Conservation (phyloP, 805 yeast species). For the Nakazawaea pomicola region DNA sequence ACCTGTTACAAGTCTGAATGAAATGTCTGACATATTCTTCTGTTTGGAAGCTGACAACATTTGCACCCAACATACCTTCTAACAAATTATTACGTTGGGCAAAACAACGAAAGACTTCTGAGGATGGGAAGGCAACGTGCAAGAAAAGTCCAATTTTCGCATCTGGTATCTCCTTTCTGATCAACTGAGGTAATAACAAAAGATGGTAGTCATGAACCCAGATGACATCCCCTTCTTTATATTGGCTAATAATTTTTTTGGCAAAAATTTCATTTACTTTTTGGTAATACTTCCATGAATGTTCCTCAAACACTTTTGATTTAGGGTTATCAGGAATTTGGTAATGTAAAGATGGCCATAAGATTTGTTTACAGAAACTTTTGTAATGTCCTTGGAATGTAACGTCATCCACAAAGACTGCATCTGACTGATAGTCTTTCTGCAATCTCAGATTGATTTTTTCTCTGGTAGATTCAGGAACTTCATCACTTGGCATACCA, state of each 20-base stretch:
- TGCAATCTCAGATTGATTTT: constrained; percentile 46
- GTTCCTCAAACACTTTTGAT: constrained; percentile 91
- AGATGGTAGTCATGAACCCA: constrained; percentile 97
- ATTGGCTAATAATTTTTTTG: constrained; percentile 59
- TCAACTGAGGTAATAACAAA: constrained; percentile 79
- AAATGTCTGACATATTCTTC: constrained; percentile 93
- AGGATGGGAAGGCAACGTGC: constrained; percentile 92
- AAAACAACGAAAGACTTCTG: constrained; percentile 90
- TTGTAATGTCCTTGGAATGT: constrained; percentile 88
- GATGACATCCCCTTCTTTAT: constrained; percentile 69
- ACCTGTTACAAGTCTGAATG: constrained; percentile 80
- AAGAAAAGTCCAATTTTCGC: constrained; percentile 90
- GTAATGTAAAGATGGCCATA: constrained; percentile 94
- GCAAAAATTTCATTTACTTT: constrained; percentile 76
- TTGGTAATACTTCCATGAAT: constrained; percentile 85
- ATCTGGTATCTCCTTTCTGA: constrained; percentile 66
- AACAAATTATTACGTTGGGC: constrained; percentile 79
- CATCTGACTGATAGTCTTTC: constrained; percentile 49
- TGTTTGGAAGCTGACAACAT: constrained; percentile 84
- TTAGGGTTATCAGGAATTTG: constrained; percentile 95
- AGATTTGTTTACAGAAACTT: constrained; percentile 86
- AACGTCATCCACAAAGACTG: constrained; percentile 71
- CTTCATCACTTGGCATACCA: constrained; percentile 85
- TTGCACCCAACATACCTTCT: constrained; percentile 85
- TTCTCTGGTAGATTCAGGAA: constrained; percentile 51